phyloP scores from a whole-genome alignment of 2,329 filamentous ascomycete species.

The Pseudogymnoascus verrucosus region DNA sequence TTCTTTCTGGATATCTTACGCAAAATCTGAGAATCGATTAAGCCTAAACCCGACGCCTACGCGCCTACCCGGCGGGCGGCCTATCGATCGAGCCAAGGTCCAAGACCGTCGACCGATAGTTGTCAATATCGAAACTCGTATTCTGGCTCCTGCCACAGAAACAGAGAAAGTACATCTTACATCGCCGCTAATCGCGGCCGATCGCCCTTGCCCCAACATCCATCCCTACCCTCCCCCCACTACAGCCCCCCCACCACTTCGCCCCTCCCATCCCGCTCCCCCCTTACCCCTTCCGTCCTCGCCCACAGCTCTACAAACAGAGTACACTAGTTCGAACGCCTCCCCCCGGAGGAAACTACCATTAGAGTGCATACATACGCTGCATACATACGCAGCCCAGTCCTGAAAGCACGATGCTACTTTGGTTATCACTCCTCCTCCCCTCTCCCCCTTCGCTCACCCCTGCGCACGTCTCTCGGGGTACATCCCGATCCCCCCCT shows the following conservation, averaged over 20 bases:
- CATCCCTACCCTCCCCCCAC: background rate
- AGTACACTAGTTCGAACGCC: background rate
- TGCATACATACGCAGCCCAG: background rate
- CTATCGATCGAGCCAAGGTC: background rate
- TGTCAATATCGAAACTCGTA: background rate
- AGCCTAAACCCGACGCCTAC: background rate
- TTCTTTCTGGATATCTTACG: background rate
- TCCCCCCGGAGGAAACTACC: background rate
- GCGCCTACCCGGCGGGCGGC: background rate
- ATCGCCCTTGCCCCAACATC: background rate
- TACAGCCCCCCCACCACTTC: too few relatives aligned
- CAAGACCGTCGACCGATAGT: background rate
- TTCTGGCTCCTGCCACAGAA: background rate
- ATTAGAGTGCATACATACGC: background rate
- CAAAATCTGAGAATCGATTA: constrained; percentile 1
- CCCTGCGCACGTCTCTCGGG: background rate
- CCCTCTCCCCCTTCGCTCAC: background rate
- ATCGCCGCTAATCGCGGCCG: constrained; percentile 2
- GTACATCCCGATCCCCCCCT: background rate
- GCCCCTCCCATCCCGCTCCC: too few relatives aligned
- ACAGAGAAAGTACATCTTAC: background rate
- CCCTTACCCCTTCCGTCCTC: background rate
- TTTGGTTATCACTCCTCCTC: background rate
- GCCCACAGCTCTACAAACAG: background rate
- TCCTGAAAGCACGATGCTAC: background rate